Conservation (phyloP, 805 yeast species). For the Barnettozyma siamensis region DNA sequence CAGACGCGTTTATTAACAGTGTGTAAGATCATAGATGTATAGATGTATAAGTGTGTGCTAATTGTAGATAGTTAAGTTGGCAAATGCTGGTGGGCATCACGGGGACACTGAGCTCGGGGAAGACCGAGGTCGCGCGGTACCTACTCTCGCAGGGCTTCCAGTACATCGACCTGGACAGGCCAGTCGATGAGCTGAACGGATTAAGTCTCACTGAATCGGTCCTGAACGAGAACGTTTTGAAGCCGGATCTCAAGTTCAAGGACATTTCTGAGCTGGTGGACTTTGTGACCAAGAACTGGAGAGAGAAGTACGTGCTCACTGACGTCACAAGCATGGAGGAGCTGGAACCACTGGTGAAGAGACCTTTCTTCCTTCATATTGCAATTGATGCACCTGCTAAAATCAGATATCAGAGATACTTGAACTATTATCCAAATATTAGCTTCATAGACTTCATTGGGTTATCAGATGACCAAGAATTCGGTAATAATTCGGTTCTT, state of each 20-base stretch:
- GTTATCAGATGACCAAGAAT: constrained; percentile 31
- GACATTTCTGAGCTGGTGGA: constrained; percentile 43
- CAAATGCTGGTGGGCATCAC: constrained; percentile 75
- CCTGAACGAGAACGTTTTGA: constrained; percentile 11
- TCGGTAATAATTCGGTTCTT: constrained; percentile 23
- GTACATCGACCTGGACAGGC: constrained; percentile 25
- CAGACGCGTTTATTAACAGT: too few species aligned
- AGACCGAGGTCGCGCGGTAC: constrained; percentile 55
- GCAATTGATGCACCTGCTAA: constrained; percentile 68
- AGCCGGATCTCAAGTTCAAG: constrained; percentile 30
- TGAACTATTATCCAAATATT: constrained; percentile 23
- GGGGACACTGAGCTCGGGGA: constrained; percentile 65
- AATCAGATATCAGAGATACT: constrained; percentile 34
- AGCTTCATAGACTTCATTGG: constrained; percentile 32
- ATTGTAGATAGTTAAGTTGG: neutral
- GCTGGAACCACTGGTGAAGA: constrained; percentile 44
- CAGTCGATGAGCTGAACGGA: constrained; percentile 1
- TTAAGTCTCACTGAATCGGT: constrained; percentile 12
- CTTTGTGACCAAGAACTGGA: constrained; percentile 64
- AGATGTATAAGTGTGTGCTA: too few species aligned
- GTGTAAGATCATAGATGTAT: too few species aligned
- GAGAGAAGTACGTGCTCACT: constrained; percentile 50
- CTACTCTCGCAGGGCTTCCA: constrained; percentile 49
- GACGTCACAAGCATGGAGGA: constrained; percentile 39
- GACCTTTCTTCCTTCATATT: constrained; percentile 83